Conservation (phyloP, 176 grass and related monocot species). For the Oryza meyeriana region DNA sequence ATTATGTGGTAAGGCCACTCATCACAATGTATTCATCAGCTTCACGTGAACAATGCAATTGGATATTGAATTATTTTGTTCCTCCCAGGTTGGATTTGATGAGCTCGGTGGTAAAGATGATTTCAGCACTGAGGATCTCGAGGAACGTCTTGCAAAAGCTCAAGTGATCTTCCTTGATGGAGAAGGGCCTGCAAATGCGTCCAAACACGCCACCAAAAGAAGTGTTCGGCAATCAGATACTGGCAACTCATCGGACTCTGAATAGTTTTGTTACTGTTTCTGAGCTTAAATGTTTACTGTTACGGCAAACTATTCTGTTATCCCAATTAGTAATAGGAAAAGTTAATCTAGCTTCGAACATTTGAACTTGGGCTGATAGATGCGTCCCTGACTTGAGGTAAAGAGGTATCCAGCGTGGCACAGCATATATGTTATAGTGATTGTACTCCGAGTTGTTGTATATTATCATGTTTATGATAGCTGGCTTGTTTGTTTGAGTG, state of each 20-base stretch:
- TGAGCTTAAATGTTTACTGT: neutral
- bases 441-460: neutral
- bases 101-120: constrained; percentile 90
- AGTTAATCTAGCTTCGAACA: neutral
- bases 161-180: constrained; percentile 76
- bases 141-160: constrained; percentile 74
- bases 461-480: neutral
- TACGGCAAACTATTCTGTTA: constrained; percentile 4
- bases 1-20: constrained; percentile 71
- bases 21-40: neutral
- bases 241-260: constrained; percentile 73
- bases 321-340: neutral
- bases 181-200: constrained; percentile 53
- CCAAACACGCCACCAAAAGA: constrained; percentile 45
- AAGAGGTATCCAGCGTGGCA: neutral
- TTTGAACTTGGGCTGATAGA: constrained; percentile 2
- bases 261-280: constrained; percentile 34
- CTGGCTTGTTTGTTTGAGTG: neutral
- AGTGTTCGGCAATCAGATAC: constrained; percentile 66
- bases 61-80: neutral
- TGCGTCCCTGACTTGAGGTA: neutral
- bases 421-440: neutral
- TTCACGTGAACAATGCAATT: neutral
- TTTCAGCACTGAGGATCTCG: constrained; percentile 78
- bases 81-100: constrained; percentile 79